Base-by-base conservation (phyloP, 176 grass and related monocot genomes). In the Aegilops bicornis region DNA sequence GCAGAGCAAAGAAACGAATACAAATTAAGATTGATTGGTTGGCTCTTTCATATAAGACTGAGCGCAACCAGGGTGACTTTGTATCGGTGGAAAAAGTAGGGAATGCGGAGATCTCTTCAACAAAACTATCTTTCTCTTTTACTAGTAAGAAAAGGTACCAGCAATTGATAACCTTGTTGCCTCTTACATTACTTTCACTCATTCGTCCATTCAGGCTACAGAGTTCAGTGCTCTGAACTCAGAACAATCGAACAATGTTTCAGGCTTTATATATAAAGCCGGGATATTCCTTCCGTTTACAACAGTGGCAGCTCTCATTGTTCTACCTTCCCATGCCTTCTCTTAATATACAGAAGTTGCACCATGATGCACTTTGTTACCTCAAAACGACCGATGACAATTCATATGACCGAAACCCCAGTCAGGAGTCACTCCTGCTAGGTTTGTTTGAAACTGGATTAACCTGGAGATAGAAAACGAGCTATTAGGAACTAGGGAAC, bases 381-480 rank as follows among this genome's bases (percentile, higher is more conserved):
- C 37, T 66, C 11, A 4, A 84, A 68, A 39, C 2, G 5, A 69
- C 24, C 7, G 14, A 8, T 19, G 32, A 62, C 12, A 32, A 80
- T 35, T 12, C 36, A 65, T 42, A 73, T 43, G 16, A 5, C 10
- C n/a, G 59, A 52, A 50, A 27, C 6, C 7, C 48, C 22, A 6
- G 58, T 61, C 84, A 92, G 10, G 32, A 47, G 40, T 97, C 95
- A 37, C 92, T 97, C 82, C 90, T 87, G 87, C 88, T 87, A 85
- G 92, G 92, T 62, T 92, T 94, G 90, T 84, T 91, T 15, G 88
- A 97, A 86, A 87, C 84, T 74, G 83, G 95, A 64, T 94, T 84
- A n/a, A 91, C 86, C 90, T 92, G 86, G 14, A 86, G 69, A 37
- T 16, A 66, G 40, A 88, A 15, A 36, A 85, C 9, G 30, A 11